These are phyloP conservation scores for Fusarium decemcellulare DNA, from an alignment of 2,329 filamentous ascomycete genomes.

Conservation along the genomic window DNA sequence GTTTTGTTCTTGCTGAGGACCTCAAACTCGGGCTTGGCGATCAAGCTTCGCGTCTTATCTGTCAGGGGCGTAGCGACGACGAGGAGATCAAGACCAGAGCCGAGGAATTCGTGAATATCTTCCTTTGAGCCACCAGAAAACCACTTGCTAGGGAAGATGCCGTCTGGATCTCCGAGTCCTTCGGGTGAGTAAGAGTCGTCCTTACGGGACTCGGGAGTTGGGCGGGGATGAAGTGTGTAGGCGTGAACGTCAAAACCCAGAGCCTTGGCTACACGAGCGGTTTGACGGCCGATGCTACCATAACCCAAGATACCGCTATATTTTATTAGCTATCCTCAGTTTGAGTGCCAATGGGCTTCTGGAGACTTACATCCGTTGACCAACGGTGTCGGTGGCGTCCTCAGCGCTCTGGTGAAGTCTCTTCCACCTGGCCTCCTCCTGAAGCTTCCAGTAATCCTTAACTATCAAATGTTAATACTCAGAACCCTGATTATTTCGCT, in stretches of 20 bases:
- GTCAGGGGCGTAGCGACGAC: slow-evolving; percentile 68
- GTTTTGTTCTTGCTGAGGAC: slow-evolving; percentile 63
- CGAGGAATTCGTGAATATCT: slow-evolving; percentile 65
- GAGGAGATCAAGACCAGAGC: slow-evolving; percentile 65
- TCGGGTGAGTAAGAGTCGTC: slow-evolving; percentile 78
- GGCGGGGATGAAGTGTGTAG: slow-evolving; percentile 79
- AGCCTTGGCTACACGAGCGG: slow-evolving; percentile 70
- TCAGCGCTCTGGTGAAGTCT: slow-evolving; percentile 41
- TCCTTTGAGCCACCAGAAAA: slow-evolving; percentile 61
- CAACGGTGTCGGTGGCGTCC: slow-evolving; percentile 59
- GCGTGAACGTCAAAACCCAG: slow-evolving; percentile 82
- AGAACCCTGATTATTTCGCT: not conserved
- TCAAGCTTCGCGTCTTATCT: slow-evolving; percentile 60
- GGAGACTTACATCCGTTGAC: slow-evolving; percentile 61
- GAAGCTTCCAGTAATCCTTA: slow-evolving; percentile 60
- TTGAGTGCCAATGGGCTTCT: no score
- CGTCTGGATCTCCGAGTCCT: slow-evolving; percentile 71
- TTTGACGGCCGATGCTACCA: slow-evolving; percentile 67
- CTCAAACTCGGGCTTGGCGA: slow-evolving; percentile 66
- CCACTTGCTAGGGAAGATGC: slow-evolving; percentile 65
- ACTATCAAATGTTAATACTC: slow-evolving; percentile 49
- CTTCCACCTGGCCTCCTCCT: slow-evolving; percentile 61
- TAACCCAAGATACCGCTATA: slow-evolving; percentile 67
- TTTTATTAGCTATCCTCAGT: not conserved
- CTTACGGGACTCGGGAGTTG: slow-evolving; percentile 73